Base-by-base conservation (phyloP, 208 protist species). In the Angomonas desouzai region DNA sequence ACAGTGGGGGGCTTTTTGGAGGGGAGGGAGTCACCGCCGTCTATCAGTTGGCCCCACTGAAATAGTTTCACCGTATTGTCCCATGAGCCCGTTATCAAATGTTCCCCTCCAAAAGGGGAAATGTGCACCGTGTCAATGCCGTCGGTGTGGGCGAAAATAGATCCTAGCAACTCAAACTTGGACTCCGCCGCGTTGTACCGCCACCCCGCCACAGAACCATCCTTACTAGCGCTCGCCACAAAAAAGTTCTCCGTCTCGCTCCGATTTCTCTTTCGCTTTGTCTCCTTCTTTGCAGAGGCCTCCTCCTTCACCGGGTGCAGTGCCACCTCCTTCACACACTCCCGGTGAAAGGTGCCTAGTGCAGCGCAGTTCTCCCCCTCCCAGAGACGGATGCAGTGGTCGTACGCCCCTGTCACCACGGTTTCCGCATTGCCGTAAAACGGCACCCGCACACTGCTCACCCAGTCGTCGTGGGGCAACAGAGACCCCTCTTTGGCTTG, bases 381-480 rank as follows among this genome's bases (percentile, higher is more conserved):
- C 83, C 84, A 91, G 27, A 94, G 62, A 20, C 88, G 85, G 18
- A 94, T 75, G 55, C 88, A 86, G 62, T 83, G 79, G 66, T 94
- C 88, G 74, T 94, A 94, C 18, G 81, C 77, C 29, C 78, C 85
- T 0, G 88, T 91, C 4, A 94, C 67, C 16, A 94, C 68, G 13
- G 90, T 11, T 25, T 83, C 80, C 1, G 70, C 71, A 55, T 83
- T 74, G 23, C 76, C 80, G 23, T 73, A 32, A 55, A 83, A 79
- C 10, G 88, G 88, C 0, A 70, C 80, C 1, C 81, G 74, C 40
- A 94, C 82, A 48, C 65, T 82, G 70, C 83, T 91, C 20, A 94
- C 88, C 88, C 88, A 94, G 68, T 94, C 88, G 62, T 94, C 88
- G 73, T 94, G 88, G 2, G 88, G 88, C 22, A 91, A 74, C 32